Evolutionary conservation across 345 rosid species (phyloP), one percentile per base, ranked within the genome.

Genomic region (Zanthoxylum bungeanum): DNA sequence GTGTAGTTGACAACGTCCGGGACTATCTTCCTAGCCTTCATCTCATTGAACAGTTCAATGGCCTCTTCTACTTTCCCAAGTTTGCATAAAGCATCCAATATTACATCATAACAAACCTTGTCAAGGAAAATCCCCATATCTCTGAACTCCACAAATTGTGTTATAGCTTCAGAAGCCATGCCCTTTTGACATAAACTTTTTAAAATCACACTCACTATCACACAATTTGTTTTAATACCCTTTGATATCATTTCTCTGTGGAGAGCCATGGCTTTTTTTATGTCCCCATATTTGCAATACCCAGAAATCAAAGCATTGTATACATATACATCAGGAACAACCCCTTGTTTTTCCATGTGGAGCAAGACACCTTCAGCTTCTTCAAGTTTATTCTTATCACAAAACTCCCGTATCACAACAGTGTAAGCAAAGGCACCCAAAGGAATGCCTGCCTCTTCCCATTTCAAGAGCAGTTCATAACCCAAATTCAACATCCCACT

Each of bases 1-100:
- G 91, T 91, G 76, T 91, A 90, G 86, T 88, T 85, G 68, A 85
- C 57, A 33, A 84, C 63, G 78, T 93, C 93, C 24, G 83, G 85
- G 71, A 57, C 78, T 69, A 91, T 73, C 28, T 70, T 46, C 73
- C 78, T 86, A 25, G 31, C 44, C 70, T 62, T 84, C 97, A 93
- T 91, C 72, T 91, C 89, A 73, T 73, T 49, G 19, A 91, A 76
- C 74, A 91, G 68, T 74, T 51, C 53, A 4, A 47, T 21, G 56
- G 90, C 96, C 66, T 82, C 88, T 69, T 90, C 91, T 73, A 90
- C 70, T 76, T 81, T 82, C n/a, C 85, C 93, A 17, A 77, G 73
- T 81, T 87, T 87, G 80, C 96, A 80, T 58, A 90, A 80, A 31
- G 95, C 91, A 74, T 82, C 64, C 10, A 85, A 63, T 21, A 72